Base-by-base conservation (phyloP, 2,329 filamentous ascomycete species). In the Calonectria fujianensis region DNA sequence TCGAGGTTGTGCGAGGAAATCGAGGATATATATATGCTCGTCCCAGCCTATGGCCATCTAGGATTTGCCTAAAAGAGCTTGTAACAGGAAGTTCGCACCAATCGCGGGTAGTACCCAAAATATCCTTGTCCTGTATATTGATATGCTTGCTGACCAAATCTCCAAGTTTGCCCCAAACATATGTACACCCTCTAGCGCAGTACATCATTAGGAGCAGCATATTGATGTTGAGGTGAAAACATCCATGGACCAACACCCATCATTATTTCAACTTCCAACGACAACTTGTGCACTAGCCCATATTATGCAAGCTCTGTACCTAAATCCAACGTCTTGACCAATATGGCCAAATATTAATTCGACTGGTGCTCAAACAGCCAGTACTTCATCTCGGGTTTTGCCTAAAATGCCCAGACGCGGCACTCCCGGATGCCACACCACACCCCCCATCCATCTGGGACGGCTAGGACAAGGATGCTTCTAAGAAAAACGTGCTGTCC, bases 321-420 rank as follows among this genome's bases (percentile, higher is more conserved):
- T 48, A 6, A 24, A 48, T 13, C 8, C 11, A 24, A 24, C 45
- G 8, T 61, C 11, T 39, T 13, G 20, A 61, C 18, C 8, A 37
- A 16, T 7, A 6, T 24, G 57, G 37, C 32, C 11, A n/a, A 18
- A 27, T 37, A 61, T 61, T 7, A 39, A 59, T n/a, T 35, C 32
- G 18, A 18, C 11, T n/a, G 4, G 24, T 16, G 18, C 14, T 27
- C 14, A 63, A 29, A 20, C 39, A 39, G 24, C 24, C 7, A 27
- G 11, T 24, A 6, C 18, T 41, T 63, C 35, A 27, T 63, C 61
- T 24, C 61, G 54, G n/a, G 6, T 61, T 73, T 61, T 70, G 72
- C 72, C 71, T 73, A 70, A 73, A 73, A 39, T 27, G 5, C 51
- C 35, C 24, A 24, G 14, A 41, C 16, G 35, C 54, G 35, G 66